phyloP scores from a whole-genome alignment of 306 rosid species.

The Glycine latifolia region DNA sequence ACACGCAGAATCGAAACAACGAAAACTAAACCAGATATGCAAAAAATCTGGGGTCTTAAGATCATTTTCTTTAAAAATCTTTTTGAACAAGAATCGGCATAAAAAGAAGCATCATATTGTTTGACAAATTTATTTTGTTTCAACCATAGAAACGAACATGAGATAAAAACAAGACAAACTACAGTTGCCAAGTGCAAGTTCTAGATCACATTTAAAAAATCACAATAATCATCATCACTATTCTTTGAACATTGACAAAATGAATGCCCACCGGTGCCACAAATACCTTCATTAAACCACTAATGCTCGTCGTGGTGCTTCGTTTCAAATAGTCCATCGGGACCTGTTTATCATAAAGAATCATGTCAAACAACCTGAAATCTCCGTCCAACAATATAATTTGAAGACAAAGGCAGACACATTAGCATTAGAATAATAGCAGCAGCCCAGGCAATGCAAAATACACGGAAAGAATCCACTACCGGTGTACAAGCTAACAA shows the following conservation, averaged over 20 bases:
- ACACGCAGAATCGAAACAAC: background rate
- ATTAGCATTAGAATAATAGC: background rate
- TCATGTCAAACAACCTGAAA: slow-evolving; percentile 41
- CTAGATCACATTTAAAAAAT: slow-evolving; percentile 36
- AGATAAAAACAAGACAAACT: slow-evolving; percentile 24
- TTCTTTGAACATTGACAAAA: slow-evolving; percentile 33
- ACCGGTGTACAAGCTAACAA: slow-evolving; percentile 24
- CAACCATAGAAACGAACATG: slow-evolving; percentile 23
- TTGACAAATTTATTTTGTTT: slow-evolving; percentile 44
- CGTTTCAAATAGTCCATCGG: slow-evolving; percentile 59
- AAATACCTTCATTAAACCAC: slow-evolving; percentile 36
- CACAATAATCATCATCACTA: slow-evolving; percentile 18
- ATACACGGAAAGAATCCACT: background rate
- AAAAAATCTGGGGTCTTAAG: background rate
- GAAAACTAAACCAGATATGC: background rate
- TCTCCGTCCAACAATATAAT: slow-evolving; percentile 29
- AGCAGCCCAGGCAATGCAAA: slow-evolving; percentile 16
- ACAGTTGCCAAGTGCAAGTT: slow-evolving; percentile 44
- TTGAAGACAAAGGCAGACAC: slow-evolving; percentile 25
- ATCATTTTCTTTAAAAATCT: slow-evolving; percentile 14
- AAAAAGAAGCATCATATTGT: slow-evolving; percentile 20
- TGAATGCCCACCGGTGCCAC: slow-evolving; percentile 31
- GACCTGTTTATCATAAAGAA: slow-evolving; percentile 52
- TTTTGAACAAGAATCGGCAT: background rate
- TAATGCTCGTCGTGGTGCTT: slow-evolving; percentile 54